Conservation (phyloP, 2,329 filamentous ascomycete species). For the Paecilomyces sp. region DNA sequence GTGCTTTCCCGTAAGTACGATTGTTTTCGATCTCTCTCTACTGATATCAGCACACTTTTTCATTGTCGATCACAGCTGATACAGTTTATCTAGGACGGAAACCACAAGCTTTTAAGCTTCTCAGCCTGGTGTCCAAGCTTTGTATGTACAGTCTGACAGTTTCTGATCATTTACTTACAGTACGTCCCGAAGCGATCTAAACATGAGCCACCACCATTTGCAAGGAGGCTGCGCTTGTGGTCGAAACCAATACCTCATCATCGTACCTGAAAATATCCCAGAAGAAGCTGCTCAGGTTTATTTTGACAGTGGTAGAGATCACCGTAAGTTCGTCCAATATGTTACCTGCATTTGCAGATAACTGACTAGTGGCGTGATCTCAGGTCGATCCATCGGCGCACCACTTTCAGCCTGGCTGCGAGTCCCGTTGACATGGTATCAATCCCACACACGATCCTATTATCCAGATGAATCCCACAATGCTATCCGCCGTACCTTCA, state of each 20-base stretch:
- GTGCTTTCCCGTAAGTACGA: neutral
- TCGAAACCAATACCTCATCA: slow-evolving; percentile 72
- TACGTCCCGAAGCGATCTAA: neutral
- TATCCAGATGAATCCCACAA: slow-evolving; percentile 69
- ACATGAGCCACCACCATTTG: slow-evolving; percentile 44
- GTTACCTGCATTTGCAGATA: slow-evolving; percentile 6
- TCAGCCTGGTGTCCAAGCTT: neutral
- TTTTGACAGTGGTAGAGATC: slow-evolving; percentile 63
- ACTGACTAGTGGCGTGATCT: neutral
- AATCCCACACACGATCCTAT: slow-evolving; percentile 65
- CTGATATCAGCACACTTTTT: neutral
- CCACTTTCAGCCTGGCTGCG: slow-evolving; percentile 76
- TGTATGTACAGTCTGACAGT: neutral
- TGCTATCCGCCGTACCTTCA: slow-evolving; percentile 61
- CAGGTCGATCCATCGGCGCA: slow-evolving; percentile 59
- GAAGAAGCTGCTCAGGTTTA: slow-evolving; percentile 58
- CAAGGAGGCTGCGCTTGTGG: slow-evolving; percentile 79
- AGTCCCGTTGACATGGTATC: slow-evolving; percentile 74
- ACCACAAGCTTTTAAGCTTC: neutral
- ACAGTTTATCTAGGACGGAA: neutral
- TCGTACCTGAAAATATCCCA: slow-evolving; percentile 54
- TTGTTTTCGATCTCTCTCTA: neutral
- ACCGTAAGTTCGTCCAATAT: slow-evolving; percentile 54
- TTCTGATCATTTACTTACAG: too few relatives aligned
- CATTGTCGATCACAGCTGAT: neutral